A percentile compares a stretch with the other conserved stretches of the same genome.
Evolutionary conservation across 352 stramenopile genomes (phyloP).

Genomic region (Phytophthora brassicae): DNA sequence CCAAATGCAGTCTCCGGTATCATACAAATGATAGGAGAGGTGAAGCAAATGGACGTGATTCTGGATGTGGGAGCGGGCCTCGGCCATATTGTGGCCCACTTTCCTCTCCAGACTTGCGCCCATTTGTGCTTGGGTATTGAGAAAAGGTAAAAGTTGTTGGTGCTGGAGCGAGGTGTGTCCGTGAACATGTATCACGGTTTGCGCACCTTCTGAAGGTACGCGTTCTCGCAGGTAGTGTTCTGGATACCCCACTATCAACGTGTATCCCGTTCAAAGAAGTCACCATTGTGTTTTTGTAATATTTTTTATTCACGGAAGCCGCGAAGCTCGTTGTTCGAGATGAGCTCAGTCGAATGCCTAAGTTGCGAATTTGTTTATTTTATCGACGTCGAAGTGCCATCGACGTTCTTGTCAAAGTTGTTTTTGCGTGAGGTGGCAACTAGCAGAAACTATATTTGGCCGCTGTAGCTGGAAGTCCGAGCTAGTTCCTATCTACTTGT

Average conservation of each 20-base stretch:
- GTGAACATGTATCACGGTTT: background rate
- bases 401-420: background rate
- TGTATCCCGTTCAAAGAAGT: background rate
- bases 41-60: background rate
- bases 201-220: conserved; percentile 1
- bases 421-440: background rate
- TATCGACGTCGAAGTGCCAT: too few relatives aligned
- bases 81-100: conserved; percentile 1
- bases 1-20: background rate
- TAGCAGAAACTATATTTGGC: background rate
- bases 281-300: conserved; percentile 1
- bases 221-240: background rate
- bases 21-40: background rate
- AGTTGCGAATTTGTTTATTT: too few relatives aligned
- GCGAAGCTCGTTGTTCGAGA: conserved; percentile 1
- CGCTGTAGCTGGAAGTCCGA: background rate
- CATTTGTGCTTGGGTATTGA: conserved; percentile 7
- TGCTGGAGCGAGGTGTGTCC: background rate
- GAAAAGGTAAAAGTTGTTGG: too few relatives aligned
- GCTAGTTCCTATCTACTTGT: background rate
- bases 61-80: conserved; percentile 5
- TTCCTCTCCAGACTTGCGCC: background rate
- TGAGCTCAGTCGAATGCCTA: conserved; percentile 4
- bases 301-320: conserved; percentile 3
- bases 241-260: conserved; percentile 3